phyloP scores from a whole-genome alignment of 495 filamentous ascomycete genomes.

The Lophiotrema nucula region DNA sequence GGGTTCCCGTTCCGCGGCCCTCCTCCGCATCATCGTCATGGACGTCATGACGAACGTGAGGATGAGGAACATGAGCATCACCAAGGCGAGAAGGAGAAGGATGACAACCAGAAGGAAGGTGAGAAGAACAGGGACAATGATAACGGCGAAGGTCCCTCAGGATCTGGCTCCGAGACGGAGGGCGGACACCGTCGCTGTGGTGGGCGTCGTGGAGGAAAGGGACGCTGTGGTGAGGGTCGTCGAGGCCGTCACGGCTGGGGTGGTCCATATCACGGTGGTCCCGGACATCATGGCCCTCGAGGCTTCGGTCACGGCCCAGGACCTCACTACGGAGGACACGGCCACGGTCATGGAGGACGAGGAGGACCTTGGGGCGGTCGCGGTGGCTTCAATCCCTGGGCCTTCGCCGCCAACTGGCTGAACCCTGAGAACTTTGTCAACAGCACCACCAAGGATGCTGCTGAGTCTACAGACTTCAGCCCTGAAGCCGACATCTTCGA shows the following conservation, averaged over 20 bases:
- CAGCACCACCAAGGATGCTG: constrained; percentile 15
- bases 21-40: constrained; percentile 4
- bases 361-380: constrained; percentile 47
- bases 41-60: background rate
- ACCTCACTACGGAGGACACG: constrained; percentile 16
- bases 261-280: constrained; percentile 5
- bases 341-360: constrained; percentile 15
- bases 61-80: background rate
- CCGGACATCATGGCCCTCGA: background rate
- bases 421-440: constrained; percentile 18
- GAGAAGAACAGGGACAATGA: background rate
- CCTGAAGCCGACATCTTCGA: constrained; percentile 74
- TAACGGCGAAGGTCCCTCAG: constrained; percentile 1
- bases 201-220: constrained; percentile 15
- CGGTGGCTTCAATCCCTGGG: constrained; percentile 28
- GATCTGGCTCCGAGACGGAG: background rate
- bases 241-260: constrained; percentile 3
- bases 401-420: constrained; percentile 33
- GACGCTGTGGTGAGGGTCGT: constrained; percentile 10
- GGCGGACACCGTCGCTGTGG: background rate
- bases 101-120: constrained; percentile 8
- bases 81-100: background rate
- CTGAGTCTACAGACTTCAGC: constrained; percentile 51
- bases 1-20: constrained; percentile 18
- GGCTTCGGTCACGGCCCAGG: constrained; percentile 5